These are phyloP conservation scores for Cryptococcus sp. DNA, from an alignment of 1,284 basidiomycete genomes.

Conservation along the genomic window DNA sequence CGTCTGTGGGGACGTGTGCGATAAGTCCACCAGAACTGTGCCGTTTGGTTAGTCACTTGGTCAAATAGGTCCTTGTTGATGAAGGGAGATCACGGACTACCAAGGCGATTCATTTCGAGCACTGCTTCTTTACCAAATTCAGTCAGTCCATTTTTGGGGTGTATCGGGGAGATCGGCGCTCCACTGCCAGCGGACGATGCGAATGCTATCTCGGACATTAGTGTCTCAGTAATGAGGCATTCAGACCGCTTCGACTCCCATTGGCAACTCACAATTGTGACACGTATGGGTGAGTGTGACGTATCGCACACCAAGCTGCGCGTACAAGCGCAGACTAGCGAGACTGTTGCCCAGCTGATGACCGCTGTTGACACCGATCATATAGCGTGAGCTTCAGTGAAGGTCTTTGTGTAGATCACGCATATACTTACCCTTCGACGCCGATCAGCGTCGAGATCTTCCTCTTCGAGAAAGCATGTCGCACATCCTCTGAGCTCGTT, in stretches of 20 bases:
- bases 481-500: conserved; percentile 61
- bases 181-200: conserved; percentile 72
- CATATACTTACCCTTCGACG: conserved; percentile 67
- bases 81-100: conserved; percentile 54
- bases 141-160: conserved; percentile 33
- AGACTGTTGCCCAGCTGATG: conserved; percentile 85
- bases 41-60: too few species aligned
- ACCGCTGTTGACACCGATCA: conserved; percentile 42
- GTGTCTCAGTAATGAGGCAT: not conserved
- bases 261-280: conserved; percentile 62
- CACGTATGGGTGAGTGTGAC: conserved; percentile 80
- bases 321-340: conserved; percentile 70
- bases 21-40: conserved; percentile 70
- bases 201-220: conserved; percentile 56
- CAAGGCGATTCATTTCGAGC: conserved; percentile 80
- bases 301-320: conserved; percentile 76
- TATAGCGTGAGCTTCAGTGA: not conserved
- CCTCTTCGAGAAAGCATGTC: conserved; percentile 61
- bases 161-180: conserved; percentile 20
- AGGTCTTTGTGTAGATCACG: not conserved
- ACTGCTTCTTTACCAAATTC: conserved; percentile 63
- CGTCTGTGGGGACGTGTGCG: conserved; percentile 76
- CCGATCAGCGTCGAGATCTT: conserved; percentile 79
- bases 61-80: not conserved
- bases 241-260: not conserved